These are phyloP conservation scores for Plantago major DNA, from an alignment of 257 asterid genomes.

Conservation along the genomic window DNA sequence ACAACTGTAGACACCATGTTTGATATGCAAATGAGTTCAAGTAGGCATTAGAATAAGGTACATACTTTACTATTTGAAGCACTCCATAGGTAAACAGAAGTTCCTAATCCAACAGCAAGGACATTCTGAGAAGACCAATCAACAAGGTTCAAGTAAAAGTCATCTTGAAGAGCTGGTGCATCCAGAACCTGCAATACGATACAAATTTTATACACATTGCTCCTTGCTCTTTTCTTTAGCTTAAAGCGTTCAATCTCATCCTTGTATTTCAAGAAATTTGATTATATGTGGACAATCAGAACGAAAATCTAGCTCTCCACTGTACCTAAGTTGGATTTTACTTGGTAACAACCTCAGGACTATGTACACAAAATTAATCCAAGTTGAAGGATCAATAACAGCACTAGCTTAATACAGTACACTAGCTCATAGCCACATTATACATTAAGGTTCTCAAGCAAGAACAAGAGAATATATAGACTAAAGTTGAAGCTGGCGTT, in stretches of 20 bases:
- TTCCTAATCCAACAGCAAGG: slow-evolving; percentile 98
- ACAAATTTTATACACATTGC: neutral
- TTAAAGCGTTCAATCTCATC: no score
- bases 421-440: slow-evolving; percentile 5
- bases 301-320: no score
- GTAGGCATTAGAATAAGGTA: slow-evolving; percentile 1
- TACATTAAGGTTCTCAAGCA: slow-evolving; percentile 10
- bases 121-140: slow-evolving; percentile 99
- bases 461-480: neutral
- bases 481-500: no score
- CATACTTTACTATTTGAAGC: slow-evolving; percentile 90
- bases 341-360: neutral
- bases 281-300: no score
- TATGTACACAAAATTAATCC: neutral
- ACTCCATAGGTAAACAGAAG: slow-evolving; percentile 92
- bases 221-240: no score
- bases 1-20: neutral
- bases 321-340: no score
- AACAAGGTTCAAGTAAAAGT: slow-evolving; percentile 84
- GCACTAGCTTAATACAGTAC: neutral
- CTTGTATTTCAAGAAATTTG: no score
- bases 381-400: neutral
- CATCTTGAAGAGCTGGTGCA: slow-evolving; percentile 98
- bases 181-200: slow-evolving; percentile 69
- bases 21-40: neutral